Percentiles rank a stretch among this genome's conserved stretches.
These are phyloP conservation scores for Craterostigma plantagineum DNA, from an alignment of 257 asterid genomes.

Conservation along the genomic window DNA sequence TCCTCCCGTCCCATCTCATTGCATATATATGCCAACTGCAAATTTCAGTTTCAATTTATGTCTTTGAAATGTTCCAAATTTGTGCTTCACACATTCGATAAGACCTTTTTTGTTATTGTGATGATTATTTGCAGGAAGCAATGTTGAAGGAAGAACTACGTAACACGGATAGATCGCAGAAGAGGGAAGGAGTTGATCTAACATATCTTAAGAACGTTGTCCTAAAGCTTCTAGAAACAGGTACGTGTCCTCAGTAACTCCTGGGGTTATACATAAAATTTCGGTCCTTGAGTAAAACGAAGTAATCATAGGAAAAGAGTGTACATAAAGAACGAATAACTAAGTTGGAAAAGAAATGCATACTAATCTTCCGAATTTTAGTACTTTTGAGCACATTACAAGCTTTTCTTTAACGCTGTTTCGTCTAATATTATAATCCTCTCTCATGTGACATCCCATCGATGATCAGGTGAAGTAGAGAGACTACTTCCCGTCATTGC, in stretches of 20 bases:
- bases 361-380: too few relatives aligned
- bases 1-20: too few relatives aligned
- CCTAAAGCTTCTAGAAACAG: slow-evolving; percentile 91
- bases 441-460: neutral
- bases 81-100: too few relatives aligned
- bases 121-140: slow-evolving; percentile 47
- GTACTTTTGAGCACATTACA: neutral
- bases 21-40: too few relatives aligned
- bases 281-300: too few relatives aligned
- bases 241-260: slow-evolving; percentile 16
- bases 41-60: too few relatives aligned
- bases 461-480: slow-evolving; percentile 78
- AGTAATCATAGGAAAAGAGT: too few relatives aligned
- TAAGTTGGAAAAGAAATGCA: too few relatives aligned
- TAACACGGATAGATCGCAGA: slow-evolving; percentile 77
- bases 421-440: neutral
- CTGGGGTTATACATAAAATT: too few relatives aligned
- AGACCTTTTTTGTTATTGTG: too few relatives aligned
- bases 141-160: slow-evolving; percentile 88
- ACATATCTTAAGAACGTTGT: slow-evolving; percentile 85
- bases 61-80: too few relatives aligned
- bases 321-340: too few relatives aligned
- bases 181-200: slow-evolving; percentile 98
- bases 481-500: slow-evolving; percentile 89
- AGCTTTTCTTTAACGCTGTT: neutral